A percentile compares a stretch with the other conserved stretches of the same genome.
phyloP scores from a whole-genome alignment of 2,329 filamentous ascomycete species.

The Claviceps sp. region DNA sequence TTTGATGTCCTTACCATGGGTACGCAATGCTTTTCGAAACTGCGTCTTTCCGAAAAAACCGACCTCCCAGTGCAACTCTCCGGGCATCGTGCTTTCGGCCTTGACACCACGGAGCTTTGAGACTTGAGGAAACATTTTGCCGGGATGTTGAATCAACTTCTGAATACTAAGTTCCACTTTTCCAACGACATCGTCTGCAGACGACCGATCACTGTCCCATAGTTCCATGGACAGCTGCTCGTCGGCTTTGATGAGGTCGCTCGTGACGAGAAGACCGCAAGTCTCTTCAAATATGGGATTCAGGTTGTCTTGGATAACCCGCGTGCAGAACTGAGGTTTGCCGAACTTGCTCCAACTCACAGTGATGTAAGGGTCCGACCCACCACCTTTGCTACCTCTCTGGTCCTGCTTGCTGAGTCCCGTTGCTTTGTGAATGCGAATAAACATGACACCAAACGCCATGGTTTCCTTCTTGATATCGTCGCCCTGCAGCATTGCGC shows the following conservation, averaged over 20 bases:
- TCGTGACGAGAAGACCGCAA: conserved; percentile 71
- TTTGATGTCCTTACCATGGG: conserved; percentile 70
- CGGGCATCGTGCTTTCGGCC: conserved; percentile 77
- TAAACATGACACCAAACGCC: conserved; percentile 79
- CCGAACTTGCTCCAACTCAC: conserved; percentile 91
- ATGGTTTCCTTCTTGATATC: conserved; percentile 80
- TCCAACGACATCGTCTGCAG: conserved; percentile 87
- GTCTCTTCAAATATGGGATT: conserved; percentile 90
- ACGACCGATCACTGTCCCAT: conserved; percentile 90
- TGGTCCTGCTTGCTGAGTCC: conserved; percentile 85
- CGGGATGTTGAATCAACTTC: conserved; percentile 83
- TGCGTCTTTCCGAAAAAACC: conserved; percentile 88
- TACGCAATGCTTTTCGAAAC: conserved; percentile 71
- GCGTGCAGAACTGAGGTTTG: conserved; percentile 95
- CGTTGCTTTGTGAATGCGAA: conserved; percentile 77
- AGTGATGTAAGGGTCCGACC: conserved; percentile 91
- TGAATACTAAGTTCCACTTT: conserved; percentile 91
- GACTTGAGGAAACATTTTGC: conserved; percentile 81
- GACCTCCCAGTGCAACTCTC: conserved; percentile 89
- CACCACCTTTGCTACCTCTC: conserved; percentile 70
- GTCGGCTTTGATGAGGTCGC: conserved; percentile 82
- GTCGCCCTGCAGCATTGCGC: conserved; percentile 82
- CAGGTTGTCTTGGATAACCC: conserved; percentile 87
- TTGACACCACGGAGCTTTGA: conserved; percentile 75
- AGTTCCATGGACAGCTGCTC: conserved; percentile 89